phyloP scores from a whole-genome alignment of 768 basidiomycete genomes.

The Naganishia randhawae region DNA sequence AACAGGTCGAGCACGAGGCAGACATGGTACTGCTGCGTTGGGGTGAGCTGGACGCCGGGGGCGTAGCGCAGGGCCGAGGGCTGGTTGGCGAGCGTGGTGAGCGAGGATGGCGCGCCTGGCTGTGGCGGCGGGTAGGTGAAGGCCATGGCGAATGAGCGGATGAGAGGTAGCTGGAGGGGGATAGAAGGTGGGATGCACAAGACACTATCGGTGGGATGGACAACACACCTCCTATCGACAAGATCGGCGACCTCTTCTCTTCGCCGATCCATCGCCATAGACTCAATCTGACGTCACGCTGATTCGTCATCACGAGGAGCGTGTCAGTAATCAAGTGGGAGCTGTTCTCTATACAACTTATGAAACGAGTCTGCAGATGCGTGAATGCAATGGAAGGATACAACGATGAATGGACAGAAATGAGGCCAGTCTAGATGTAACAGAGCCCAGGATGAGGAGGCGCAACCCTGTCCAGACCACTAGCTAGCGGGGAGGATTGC shows the following conservation, averaged over 20 bases:
- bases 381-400: background rate
- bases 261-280: background rate
- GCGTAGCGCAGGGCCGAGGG: slow-evolving; percentile 32
- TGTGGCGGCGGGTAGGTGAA: background rate
- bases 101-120: background rate
- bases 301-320: background rate
- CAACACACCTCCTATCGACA: too few relatives aligned
- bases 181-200: too few relatives aligned
- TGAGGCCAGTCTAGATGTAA: too few relatives aligned
- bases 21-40: slow-evolving; percentile 38
- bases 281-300: background rate
- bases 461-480: too few relatives aligned
- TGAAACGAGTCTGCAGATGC: background rate
- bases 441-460: too few relatives aligned
- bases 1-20: slow-evolving; percentile 46
- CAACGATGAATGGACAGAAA: too few relatives aligned
- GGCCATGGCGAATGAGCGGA: background rate
- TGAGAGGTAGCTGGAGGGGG: background rate
- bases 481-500: too few relatives aligned
- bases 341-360: background rate
- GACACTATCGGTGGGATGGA: too few relatives aligned
- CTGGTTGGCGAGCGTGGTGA: slow-evolving; percentile 32
- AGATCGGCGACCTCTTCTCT: too few relatives aligned
- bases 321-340: too few relatives aligned
- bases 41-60: slow-evolving; percentile 32